Conservation (phyloP, 2,329 filamentous ascomycete genomes). For the Plenodomus biglobosus region DNA sequence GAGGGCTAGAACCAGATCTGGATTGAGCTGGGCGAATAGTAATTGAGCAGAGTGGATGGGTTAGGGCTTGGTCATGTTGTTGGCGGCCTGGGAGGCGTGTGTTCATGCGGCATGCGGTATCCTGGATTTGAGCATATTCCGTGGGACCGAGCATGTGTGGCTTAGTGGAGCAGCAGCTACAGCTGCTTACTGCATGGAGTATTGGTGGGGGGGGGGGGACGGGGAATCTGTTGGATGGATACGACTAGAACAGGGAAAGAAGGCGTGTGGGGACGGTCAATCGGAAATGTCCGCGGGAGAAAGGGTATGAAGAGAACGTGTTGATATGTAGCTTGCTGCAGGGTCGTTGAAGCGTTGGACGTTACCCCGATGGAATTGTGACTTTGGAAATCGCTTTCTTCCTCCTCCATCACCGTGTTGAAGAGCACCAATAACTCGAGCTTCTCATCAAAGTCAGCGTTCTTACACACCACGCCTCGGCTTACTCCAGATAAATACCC, state of each 20-base stretch:
- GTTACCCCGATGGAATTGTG: background rate
- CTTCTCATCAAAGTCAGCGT: background rate
- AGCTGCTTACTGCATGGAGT: conserved; percentile 3
- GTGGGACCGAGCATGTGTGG: conserved; percentile 16
- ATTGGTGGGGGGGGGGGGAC: conserved; percentile 2
- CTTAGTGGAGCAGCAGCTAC: background rate
- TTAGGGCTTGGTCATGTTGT: background rate
- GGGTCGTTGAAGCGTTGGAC: background rate
- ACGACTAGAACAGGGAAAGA: background rate
- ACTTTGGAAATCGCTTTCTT: background rate
- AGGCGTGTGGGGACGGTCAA: background rate
- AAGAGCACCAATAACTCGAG: background rate
- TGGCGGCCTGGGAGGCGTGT: background rate
- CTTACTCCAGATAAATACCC: background rate
- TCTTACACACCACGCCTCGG: background rate
- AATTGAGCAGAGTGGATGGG: conserved; percentile 2
- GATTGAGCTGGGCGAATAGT: conserved; percentile 9
- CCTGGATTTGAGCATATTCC: conserved; percentile 29
- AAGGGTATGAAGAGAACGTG: background rate
- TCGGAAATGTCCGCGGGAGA: background rate
- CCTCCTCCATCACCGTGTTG: background rate
- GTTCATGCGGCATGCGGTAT: conserved; percentile 10
- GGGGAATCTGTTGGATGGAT: background rate
- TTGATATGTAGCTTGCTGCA: background rate
- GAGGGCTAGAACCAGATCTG: conserved; percentile 5